These are phyloP conservation scores for Arabidopsis suecica DNA, from an alignment of 345 rosid genomes.

Conservation along the genomic window DNA sequence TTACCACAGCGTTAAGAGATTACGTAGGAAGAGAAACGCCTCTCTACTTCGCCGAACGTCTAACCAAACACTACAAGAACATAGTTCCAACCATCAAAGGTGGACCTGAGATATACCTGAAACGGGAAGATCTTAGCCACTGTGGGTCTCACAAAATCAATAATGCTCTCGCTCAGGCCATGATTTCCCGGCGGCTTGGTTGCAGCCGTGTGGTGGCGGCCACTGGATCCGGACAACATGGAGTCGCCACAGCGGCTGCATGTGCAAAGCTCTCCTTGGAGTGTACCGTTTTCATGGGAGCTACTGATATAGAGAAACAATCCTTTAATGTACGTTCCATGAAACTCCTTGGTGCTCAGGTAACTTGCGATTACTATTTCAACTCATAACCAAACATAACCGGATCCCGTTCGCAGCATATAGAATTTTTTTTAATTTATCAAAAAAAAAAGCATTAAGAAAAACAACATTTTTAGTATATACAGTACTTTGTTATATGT, in stretches of 20 bases:
- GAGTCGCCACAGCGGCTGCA: slow-evolving; percentile 86
- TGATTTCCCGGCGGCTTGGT: slow-evolving; percentile 85
- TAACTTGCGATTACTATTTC: slow-evolving; percentile 17
- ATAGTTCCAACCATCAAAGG: slow-evolving; percentile 39
- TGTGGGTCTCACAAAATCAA: slow-evolving; percentile 83
- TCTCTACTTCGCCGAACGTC: slow-evolving; percentile 68
- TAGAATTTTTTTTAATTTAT: neutral
- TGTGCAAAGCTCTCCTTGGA: slow-evolving; percentile 74
- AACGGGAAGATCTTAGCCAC: slow-evolving; percentile 88
- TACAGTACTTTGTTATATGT: no score
- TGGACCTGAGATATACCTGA: slow-evolving; percentile 77
- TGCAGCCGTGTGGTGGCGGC: slow-evolving; percentile 59
- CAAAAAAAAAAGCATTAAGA: neutral
- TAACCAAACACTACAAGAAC: slow-evolving; percentile 69
- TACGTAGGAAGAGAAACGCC: slow-evolving; percentile 89
- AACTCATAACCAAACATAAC: neutral
- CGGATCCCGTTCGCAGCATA: neutral
- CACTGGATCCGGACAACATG: slow-evolving; percentile 92
- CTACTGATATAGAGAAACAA: slow-evolving; percentile 68
- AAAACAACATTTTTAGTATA: no score
- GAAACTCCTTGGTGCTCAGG: slow-evolving; percentile 72
- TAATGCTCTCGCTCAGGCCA: slow-evolving; percentile 85
- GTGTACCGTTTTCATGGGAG: slow-evolving; percentile 77
- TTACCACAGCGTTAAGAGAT: slow-evolving; percentile 62
- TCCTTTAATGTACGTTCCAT: slow-evolving; percentile 62